Evolutionary conservation across 805 yeast genomes (phyloP).

Genomic region (Candida ipomoeae): DNA sequence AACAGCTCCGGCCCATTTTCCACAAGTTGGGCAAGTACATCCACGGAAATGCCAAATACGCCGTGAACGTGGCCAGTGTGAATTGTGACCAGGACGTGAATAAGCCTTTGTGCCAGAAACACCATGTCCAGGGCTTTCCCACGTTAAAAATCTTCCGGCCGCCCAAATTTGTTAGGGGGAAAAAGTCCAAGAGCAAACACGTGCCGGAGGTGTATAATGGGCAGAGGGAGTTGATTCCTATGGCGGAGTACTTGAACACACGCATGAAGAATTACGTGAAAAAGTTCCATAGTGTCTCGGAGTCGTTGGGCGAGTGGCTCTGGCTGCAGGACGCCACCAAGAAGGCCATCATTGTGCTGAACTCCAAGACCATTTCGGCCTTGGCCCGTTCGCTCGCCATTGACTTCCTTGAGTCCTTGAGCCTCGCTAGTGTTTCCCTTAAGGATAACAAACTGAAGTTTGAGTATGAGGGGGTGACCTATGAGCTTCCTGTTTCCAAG

Average conservation of each 20-base stretch:
- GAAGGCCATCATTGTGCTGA: conserved; percentile 52
- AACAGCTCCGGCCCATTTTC: conserved; percentile 60
- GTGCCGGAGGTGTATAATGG: conserved; percentile 59
- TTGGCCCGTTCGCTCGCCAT: conserved; percentile 63
- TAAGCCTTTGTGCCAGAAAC: conserved; percentile 61
- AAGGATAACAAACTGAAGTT: conserved; percentile 16
- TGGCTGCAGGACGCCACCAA: conserved; percentile 24
- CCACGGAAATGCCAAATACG: conserved; percentile 43
- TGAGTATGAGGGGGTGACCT: conserved; percentile 19
- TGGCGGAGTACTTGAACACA: conserved; percentile 51
- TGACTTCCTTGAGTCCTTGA: conserved; percentile 54
- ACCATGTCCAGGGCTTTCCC: conserved; percentile 76
- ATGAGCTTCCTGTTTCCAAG: conserved; percentile 19
- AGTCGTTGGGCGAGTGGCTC: conserved; percentile 25
- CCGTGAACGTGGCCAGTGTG: conserved; percentile 70
- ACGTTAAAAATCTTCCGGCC: conserved; percentile 81
- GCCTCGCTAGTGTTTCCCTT: conserved; percentile 40
- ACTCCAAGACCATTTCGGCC: conserved; percentile 47
- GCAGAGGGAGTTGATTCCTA: conserved; percentile 51
- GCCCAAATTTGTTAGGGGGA: conserved; percentile 49
- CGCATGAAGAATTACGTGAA: conserved; percentile 65
- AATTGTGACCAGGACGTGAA: conserved; percentile 76
- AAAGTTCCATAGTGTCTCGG: conserved; percentile 36
- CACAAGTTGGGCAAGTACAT: conserved; percentile 59
- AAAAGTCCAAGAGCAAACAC: conserved; percentile 28